Percentiles rank a stretch among this genome's conserved stretches.
These are phyloP conservation scores for Aspergillus glaucus DNA, from an alignment of 2,329 filamentous ascomycete genomes.

Conservation along the genomic window DNA sequence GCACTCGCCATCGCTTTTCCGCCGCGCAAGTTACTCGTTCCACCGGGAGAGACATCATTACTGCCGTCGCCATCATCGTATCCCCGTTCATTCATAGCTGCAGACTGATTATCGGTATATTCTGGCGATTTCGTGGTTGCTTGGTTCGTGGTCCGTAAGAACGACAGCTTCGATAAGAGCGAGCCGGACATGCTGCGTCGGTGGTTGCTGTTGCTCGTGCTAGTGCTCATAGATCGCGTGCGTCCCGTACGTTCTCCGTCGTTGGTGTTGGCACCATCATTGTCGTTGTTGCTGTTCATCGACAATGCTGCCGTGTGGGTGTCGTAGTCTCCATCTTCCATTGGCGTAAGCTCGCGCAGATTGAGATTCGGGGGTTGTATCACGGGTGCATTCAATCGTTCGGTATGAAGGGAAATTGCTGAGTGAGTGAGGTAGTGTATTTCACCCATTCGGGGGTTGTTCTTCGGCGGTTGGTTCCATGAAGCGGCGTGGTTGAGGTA, in stretches of 20 bases:
- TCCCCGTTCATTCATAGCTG: too few species aligned
- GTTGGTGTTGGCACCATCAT: constrained; percentile 3
- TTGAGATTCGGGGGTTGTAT: constrained; percentile 5
- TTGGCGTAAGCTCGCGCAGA: constrained; percentile 21
- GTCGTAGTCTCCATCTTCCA: constrained; percentile 30
- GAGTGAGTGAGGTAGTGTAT: background rate
- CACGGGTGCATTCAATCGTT: constrained; percentile 15
- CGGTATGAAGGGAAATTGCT: constrained; percentile 1
- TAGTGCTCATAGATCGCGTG: constrained; percentile 26
- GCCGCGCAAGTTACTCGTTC: constrained; percentile 25
- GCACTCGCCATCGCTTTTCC: constrained; percentile 46
- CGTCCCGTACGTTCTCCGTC: constrained; percentile 19
- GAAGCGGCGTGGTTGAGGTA: background rate
- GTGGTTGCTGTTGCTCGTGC: constrained; percentile 28
- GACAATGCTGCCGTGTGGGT: constrained; percentile 20
- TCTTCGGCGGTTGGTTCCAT: constrained; percentile 1
- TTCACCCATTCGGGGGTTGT: constrained; percentile 1
- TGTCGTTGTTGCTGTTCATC: constrained; percentile 14
- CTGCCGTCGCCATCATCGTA: constrained; percentile 19
- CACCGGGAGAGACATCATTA: constrained; percentile 8
- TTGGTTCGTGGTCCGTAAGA: constrained; percentile 49
- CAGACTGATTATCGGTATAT: too few species aligned
- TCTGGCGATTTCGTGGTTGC: constrained; percentile 16
- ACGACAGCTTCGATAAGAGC: constrained; percentile 63
- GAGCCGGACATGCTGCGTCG: constrained; percentile 56